phyloP scores from a whole-genome alignment of 2,329 filamentous ascomycete genomes.

The Fusarium sp. region DNA sequence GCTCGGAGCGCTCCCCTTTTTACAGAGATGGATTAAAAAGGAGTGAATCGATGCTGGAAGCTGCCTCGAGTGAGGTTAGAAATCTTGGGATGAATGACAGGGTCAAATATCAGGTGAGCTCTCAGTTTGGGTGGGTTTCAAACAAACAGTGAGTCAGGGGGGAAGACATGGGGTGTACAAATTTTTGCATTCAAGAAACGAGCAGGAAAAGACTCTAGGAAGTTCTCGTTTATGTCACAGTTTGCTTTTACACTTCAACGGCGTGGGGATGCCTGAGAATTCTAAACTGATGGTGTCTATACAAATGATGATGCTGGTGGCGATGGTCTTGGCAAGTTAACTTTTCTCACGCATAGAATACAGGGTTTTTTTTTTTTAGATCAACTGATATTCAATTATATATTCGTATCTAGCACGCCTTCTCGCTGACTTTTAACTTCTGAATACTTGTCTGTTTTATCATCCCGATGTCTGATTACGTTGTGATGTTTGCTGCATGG shows the following conservation, averaged over 20 bases:
- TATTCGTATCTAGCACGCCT: too few relatives aligned
- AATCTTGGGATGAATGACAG: neutral
- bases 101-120: neutral
- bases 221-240: neutral
- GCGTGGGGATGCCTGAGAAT: neutral
- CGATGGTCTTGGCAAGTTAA: neutral
- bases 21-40: neutral
- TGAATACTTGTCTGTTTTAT: neutral
- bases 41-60: neutral
- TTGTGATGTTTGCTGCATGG: neutral
- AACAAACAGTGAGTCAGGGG: neutral
- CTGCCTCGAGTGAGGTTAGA: neutral
- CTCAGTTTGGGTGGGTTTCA: neutral
- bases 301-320: neutral
- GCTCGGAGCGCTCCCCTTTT: neutral
- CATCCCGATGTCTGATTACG: neutral
- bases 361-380: neutral
- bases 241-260: neutral
- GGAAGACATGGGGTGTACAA: neutral
- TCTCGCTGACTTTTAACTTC: too few relatives aligned
- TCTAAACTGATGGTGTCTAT: neutral
- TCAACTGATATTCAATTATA: neutral
- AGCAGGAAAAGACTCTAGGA: neutral
- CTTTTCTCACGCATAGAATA: neutral
- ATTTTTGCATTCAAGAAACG: neutral